Conservation (phyloP, 768 basidiomycete species). For the Panaeolus papilionaceus region DNA sequence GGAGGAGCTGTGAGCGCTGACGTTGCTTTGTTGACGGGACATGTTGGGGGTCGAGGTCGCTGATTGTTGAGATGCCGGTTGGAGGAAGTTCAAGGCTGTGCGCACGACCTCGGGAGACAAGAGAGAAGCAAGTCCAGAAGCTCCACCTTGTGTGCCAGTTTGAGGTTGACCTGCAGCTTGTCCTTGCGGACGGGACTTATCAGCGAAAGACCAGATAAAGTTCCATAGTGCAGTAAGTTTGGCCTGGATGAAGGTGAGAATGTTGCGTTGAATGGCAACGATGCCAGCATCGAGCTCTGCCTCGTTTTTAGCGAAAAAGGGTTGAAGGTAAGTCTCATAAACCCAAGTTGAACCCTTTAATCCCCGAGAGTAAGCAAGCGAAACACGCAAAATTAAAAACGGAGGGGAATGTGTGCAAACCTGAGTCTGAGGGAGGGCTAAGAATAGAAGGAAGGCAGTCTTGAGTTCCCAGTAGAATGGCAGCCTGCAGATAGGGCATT, state of each 20-base stretch:
- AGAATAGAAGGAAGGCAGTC: constrained; percentile 69
- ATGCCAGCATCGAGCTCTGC: constrained; percentile 65
- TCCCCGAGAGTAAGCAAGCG: constrained; percentile 17
- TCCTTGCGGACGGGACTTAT: constrained; percentile 40
- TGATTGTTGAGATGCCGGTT: constrained; percentile 20
- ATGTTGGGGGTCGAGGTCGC: constrained; percentile 14
- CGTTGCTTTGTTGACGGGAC: constrained; percentile 20
- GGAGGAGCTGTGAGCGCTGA: constrained; percentile 16
- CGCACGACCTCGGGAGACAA: constrained; percentile 28
- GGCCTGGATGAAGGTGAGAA: constrained; percentile 59
- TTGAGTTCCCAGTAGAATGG: constrained; percentile 82
- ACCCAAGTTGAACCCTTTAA: constrained; percentile 71
- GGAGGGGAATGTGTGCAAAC: constrained; percentile 37
- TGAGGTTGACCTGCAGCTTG: constrained; percentile 30
- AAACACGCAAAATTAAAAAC: constrained; percentile 13
- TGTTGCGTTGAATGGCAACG: constrained; percentile 56
- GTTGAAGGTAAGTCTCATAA: constrained; percentile 64
- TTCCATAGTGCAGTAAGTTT: constrained; percentile 57
- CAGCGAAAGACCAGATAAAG: constrained; percentile 48
- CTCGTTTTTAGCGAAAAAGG: constrained; percentile 66
- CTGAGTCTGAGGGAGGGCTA: constrained; percentile 74
- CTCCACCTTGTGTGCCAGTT: constrained; percentile 19
- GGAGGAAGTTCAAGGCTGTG: constrained; percentile 28
- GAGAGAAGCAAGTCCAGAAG: constrained; percentile 28
- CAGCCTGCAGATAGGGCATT: constrained; percentile 50